Conservation (phyloP, 2,329 filamentous ascomycete genomes). For the Sphaerulina vaccinii region DNA sequence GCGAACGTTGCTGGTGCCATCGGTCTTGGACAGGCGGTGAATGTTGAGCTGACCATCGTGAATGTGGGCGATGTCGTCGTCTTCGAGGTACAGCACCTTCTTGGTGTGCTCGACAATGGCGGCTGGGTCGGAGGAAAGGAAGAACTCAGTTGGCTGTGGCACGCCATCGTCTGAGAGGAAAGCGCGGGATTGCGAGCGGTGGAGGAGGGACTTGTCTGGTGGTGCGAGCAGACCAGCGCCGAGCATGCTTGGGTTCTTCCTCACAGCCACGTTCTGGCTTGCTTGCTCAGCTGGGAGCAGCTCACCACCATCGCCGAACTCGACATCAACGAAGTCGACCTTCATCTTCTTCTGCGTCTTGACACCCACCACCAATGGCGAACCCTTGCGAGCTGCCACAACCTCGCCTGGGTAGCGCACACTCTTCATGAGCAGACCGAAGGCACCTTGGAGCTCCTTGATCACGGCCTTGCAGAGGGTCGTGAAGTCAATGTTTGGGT, state of each 20-base stretch:
- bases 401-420: conserved; percentile 98
- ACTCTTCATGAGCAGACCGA: conserved; percentile 95
- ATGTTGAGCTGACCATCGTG: conserved; percentile 99
- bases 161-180: conserved; percentile 98
- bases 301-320: conserved; percentile 83
- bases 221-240: conserved; percentile 72
- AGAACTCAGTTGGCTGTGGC: conserved; percentile 98
- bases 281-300: conserved; percentile 89
- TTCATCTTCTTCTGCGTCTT: conserved; percentile 99
- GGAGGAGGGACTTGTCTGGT: conserved; percentile 94
- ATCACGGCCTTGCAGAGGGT: conserved; percentile 96
- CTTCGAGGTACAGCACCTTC: conserved; percentile 99
- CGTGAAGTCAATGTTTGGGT: conserved; percentile 93
- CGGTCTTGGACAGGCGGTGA: conserved; percentile 94
- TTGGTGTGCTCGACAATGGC: conserved; percentile 99
- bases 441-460: conserved; percentile 96
- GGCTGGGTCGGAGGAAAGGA: conserved; percentile 96
- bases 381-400: conserved; percentile 96
- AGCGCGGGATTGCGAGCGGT: conserved; percentile 96
- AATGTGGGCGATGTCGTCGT: conserved; percentile 99
- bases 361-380: conserved; percentile 93
- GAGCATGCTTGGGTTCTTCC: conserved; percentile 66
- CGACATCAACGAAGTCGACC: conserved; percentile 99
- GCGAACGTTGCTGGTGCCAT: conserved; percentile 95
- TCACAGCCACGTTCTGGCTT: conserved; percentile 92